phyloP scores from a whole-genome alignment of 805 yeast species.

The Ogataea trehalophila region DNA sequence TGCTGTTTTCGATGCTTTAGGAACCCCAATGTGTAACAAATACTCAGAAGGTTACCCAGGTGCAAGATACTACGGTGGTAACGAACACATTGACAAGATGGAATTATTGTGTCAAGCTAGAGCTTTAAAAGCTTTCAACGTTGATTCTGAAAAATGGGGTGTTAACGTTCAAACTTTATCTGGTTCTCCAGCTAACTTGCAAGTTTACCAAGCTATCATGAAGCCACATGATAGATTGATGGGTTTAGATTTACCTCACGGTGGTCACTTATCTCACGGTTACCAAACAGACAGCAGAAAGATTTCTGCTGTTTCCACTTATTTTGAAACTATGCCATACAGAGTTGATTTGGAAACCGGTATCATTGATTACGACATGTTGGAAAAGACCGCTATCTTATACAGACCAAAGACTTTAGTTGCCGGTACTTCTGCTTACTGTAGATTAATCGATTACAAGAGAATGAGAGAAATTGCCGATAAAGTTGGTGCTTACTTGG shows the following conservation, averaged over 20 bases:
- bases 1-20: slow-evolving; percentile 90
- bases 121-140: slow-evolving; percentile 77
- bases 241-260: slow-evolving; percentile 98
- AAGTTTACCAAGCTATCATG: slow-evolving; percentile 84
- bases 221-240: slow-evolving; percentile 88
- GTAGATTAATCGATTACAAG: slow-evolving; percentile 83
- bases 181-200: slow-evolving; percentile 96
- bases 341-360: slow-evolving; percentile 84
- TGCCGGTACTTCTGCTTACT: slow-evolving; percentile 97
- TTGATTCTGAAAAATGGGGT: slow-evolving; percentile 86
- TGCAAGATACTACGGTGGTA: slow-evolving; percentile 97
- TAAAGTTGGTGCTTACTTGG: slow-evolving; percentile 85
- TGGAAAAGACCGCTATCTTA: slow-evolving; percentile 74
- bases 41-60: slow-evolving; percentile 99
- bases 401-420: slow-evolving; percentile 94
- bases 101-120: slow-evolving; percentile 87
- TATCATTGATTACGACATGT: slow-evolving; percentile 82
- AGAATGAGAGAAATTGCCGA: slow-evolving; percentile 90
- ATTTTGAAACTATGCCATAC: slow-evolving; percentile 98
- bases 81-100: slow-evolving; percentile 87
- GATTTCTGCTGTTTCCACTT: slow-evolving; percentile 87
- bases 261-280: slow-evolving; percentile 97
- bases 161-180: slow-evolving; percentile 94
- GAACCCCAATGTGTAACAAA: slow-evolving; percentile 96
- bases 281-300: slow-evolving; percentile 88